Percentiles rank a stretch among this genome's conserved stretches.
Evolutionary conservation across 1,139 yeast species (phyloP).

Genomic region (Candida smagusa): DNA sequence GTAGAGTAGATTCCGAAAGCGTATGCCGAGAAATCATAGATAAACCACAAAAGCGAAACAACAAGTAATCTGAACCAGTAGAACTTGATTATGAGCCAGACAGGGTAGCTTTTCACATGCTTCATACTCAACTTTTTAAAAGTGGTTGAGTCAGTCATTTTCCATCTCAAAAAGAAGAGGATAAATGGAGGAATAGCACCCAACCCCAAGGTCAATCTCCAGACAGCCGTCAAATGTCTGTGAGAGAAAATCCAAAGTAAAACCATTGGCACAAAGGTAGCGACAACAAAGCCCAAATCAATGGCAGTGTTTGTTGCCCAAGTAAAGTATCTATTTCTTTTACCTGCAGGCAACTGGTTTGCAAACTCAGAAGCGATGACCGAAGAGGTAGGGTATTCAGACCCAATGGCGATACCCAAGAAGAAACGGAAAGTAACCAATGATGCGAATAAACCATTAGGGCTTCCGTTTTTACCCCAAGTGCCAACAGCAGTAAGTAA

Average conservation of each 20-base stretch:
- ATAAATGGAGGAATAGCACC: constrained; percentile 88
- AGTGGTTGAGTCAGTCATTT: constrained; percentile 67
- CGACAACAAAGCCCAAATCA: constrained; percentile 79
- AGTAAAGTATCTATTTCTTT: constrained; percentile 82
- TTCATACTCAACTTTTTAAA: constrained; percentile 72
- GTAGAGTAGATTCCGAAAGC: constrained; percentile 88
- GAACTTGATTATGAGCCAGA: constrained; percentile 65
- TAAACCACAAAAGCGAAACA: constrained; percentile 82
- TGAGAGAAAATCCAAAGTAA: constrained; percentile 77
- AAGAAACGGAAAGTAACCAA: constrained; percentile 85
- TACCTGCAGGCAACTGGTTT: constrained; percentile 70
- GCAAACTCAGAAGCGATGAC: constrained; percentile 95
- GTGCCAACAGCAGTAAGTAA: constrained; percentile 64
- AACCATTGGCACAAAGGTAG: constrained; percentile 87
- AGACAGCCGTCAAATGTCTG: constrained; percentile 71
- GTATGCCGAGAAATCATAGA: constrained; percentile 84
- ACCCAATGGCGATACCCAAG: constrained; percentile 81
- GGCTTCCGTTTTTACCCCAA: constrained; percentile 68
- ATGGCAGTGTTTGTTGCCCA: constrained; percentile 90
- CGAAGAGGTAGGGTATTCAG: constrained; percentile 92
- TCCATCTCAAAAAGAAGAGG: constrained; percentile 72
- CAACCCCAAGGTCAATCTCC: constrained; percentile 89
- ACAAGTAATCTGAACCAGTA: constrained; percentile 79
- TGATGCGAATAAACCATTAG: constrained; percentile 73
- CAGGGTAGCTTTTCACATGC: constrained; percentile 57